Evolutionary conservation across 352 stramenopile species (phyloP).

Genomic region (Phytophthora europaea): DNA sequence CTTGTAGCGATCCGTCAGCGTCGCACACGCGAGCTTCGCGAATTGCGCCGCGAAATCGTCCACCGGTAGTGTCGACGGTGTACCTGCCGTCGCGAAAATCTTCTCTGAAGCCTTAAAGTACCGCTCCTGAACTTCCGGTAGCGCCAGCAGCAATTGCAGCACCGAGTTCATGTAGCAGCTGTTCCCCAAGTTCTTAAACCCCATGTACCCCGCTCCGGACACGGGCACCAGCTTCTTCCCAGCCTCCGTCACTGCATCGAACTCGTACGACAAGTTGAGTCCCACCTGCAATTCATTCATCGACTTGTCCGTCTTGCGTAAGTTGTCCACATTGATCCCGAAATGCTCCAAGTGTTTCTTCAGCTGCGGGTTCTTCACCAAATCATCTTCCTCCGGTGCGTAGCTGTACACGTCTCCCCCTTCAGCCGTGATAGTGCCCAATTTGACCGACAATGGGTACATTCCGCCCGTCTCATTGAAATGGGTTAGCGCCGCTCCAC

Average conservation of each 20-base stretch:
- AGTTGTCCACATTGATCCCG: constrained; percentile 95
- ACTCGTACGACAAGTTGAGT: constrained; percentile 98
- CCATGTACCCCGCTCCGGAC: constrained; percentile 93
- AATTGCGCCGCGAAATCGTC: constrained; percentile 95
- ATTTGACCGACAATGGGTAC: constrained; percentile 98
- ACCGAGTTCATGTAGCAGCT: constrained; percentile 99
- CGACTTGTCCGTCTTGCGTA: constrained; percentile 99
- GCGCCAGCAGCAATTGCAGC: constrained; percentile 94
- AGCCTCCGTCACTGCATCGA: constrained; percentile 98
- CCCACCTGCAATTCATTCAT: constrained; percentile 98
- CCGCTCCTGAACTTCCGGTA: constrained; percentile 78
- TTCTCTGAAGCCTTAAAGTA: constrained; percentile 70
- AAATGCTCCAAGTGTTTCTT: constrained; percentile 95
- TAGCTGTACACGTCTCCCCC: constrained; percentile 99
- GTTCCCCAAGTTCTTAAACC: constrained; percentile 99
- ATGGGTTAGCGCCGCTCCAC: constrained; percentile 97
- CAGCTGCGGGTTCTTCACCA: constrained; percentile 97
- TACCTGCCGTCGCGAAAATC: constrained; percentile 66
- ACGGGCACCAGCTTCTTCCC: constrained; percentile 94
- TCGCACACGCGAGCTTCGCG: constrained; percentile 90
- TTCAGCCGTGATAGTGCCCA: constrained; percentile 97
- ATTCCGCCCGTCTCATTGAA: constrained; percentile 94
- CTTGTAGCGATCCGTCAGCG: constrained; percentile 92
- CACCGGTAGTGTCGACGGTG: constrained; percentile 34
- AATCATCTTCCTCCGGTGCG: constrained; percentile 97